Conservation (phyloP, 805 yeast genomes). For the Barnettozyma siamensis region DNA sequence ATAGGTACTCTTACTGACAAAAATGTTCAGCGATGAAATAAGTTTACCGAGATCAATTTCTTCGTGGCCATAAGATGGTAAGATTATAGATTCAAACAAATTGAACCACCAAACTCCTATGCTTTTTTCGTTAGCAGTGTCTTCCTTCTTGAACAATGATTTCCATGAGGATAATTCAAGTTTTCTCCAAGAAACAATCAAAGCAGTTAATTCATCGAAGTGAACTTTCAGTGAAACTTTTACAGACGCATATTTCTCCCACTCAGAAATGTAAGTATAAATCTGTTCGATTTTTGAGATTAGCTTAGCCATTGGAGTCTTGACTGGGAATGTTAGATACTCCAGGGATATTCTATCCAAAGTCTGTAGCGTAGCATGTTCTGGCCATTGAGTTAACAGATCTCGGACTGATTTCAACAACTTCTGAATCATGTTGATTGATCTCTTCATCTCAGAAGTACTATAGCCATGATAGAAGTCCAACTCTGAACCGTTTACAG, state of each 20-base stretch:
- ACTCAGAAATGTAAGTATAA: slow-evolving; percentile 75
- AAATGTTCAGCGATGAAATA: slow-evolving; percentile 61
- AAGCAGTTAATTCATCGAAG: slow-evolving; percentile 51
- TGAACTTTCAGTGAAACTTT: slow-evolving; percentile 58
- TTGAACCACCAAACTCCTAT: slow-evolving; percentile 90
- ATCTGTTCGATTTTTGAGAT: slow-evolving; percentile 83
- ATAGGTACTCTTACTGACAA: slow-evolving; percentile 64
- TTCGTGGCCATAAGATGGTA: slow-evolving; percentile 36
- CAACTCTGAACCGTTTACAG: slow-evolving; percentile 30
- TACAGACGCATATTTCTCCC: slow-evolving; percentile 88
- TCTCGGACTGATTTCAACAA: slow-evolving; percentile 40
- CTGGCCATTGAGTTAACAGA: slow-evolving; percentile 78
- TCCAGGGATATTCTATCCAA: slow-evolving; percentile 61
- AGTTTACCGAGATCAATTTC: slow-evolving; percentile 32
- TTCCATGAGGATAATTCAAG: slow-evolving; percentile 86
- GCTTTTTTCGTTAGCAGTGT: slow-evolving; percentile 36
- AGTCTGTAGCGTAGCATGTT: slow-evolving; percentile 81
- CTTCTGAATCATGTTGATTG: slow-evolving; percentile 43
- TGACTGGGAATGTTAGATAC: slow-evolving; percentile 52
- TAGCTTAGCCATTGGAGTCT: slow-evolving; percentile 69
- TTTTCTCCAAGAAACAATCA: slow-evolving; percentile 88
- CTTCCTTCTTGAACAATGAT: slow-evolving; percentile 63
- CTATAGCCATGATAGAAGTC: slow-evolving; percentile 65
- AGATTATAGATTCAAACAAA: slow-evolving; percentile 71
- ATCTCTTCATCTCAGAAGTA: slow-evolving; percentile 52